Conservation (phyloP, 129 eudicot species). For the Ambrosia trifida region DNA sequence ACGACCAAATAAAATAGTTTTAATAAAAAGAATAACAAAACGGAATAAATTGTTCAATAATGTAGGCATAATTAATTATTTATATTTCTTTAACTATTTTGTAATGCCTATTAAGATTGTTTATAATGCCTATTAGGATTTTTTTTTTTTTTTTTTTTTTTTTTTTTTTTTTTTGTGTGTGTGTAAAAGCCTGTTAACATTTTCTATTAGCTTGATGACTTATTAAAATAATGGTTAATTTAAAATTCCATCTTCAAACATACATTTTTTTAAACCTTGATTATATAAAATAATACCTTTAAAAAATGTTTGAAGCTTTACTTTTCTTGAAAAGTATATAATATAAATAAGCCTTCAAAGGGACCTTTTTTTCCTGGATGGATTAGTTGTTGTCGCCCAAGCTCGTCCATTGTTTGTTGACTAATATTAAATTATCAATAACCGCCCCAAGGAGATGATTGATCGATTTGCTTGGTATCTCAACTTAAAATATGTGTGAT, state of each 20-base stretch:
- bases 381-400: slow-evolving; percentile 3
- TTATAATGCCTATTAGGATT: no score
- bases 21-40: no score
- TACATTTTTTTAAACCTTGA: background rate
- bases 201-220: slow-evolving; percentile 9
- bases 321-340: background rate
- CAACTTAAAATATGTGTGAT: background rate
- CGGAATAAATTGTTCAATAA: no score
- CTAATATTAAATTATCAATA: background rate
- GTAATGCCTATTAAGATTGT: no score
- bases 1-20: no score
- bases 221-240: background rate
- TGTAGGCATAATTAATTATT: no score
- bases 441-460: slow-evolving; percentile 3
- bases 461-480: slow-evolving; percentile 3
- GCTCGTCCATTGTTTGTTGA: background rate
- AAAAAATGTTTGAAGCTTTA: background rate
- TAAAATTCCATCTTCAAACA: background rate
- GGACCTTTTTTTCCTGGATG: background rate
- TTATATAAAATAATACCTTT: background rate
- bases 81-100: no score
- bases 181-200: background rate
- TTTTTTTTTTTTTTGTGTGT: no score
- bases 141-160: no score
- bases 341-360: background rate